These are phyloP conservation scores for Mortierella alpina DNA, from an alignment of 192 early-diverging fungal species.

Conservation along the genomic window DNA sequence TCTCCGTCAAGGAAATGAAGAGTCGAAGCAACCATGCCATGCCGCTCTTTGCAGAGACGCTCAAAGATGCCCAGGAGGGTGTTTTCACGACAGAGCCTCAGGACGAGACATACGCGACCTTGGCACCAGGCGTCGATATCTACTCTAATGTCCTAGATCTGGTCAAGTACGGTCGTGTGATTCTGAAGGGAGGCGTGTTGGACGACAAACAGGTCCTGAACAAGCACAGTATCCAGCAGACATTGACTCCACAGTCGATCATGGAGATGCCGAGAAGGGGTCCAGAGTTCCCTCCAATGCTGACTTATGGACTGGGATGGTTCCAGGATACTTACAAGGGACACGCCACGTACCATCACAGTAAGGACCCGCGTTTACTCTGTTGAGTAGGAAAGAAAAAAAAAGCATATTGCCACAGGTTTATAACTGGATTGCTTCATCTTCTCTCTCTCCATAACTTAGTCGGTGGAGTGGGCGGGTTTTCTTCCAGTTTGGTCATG, in stretches of 20 bases:
- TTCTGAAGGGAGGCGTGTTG: not conserved
- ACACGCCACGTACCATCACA: not conserved
- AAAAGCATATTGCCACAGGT: too few species aligned
- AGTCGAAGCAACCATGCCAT: not conserved
- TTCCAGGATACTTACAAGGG: constrained; percentile 1
- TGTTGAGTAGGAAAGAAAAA: too few species aligned
- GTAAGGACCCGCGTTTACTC: not conserved
- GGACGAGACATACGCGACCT: not conserved
- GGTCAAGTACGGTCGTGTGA: not conserved
- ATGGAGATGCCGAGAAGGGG: not conserved
- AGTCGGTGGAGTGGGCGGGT: too few species aligned
- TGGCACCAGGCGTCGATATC: not conserved
- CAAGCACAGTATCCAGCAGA: not conserved
- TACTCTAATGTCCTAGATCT: not conserved
- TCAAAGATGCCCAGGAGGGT: not conserved
- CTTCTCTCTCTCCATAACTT: too few species aligned
- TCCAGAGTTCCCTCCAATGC: not conserved
- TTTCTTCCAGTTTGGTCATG: too few species aligned
- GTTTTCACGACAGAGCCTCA: not conserved
- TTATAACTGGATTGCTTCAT: too few species aligned
- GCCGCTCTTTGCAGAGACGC: not conserved
- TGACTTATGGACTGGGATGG: not conserved
- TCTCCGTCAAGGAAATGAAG: not conserved
- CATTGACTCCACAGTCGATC: not conserved
- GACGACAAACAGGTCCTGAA: constrained; percentile 3